Base-by-base conservation (phyloP, 306 rosid species). In the Cucumis hystrix region DNA sequence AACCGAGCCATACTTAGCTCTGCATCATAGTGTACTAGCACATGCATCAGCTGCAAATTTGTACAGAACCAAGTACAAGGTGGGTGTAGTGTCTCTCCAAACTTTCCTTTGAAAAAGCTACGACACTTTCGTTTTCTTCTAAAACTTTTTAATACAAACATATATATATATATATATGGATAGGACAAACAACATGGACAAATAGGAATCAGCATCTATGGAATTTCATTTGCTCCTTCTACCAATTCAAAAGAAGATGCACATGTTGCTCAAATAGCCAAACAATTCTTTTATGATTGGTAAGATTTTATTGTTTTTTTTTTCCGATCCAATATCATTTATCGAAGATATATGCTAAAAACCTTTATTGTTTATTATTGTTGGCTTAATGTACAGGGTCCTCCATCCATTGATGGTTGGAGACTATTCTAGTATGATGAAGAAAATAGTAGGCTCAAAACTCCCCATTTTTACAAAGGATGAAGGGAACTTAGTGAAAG, bases 341-440 rank as follows among this genome's bases (percentile, higher is more conserved):
- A 12, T 47, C 37, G 37, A 3, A 3, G 12, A n/a, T n/a, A n/a
- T n/a, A n/a, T n/a, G n/a, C n/a, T n/a, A n/a, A n/a, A 47, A 47
- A 23, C 25, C 16, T 1, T 47, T 9, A 1, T 12, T 47, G 1
- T 12, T 3, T 47, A 12, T 47, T 47, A 47, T 47, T 47, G 12
- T 47, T 47, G 54, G 54, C 6, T 47, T 3, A 47, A n/a, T n/a
- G 4, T 47, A 17, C 54, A 92, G 97, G 92, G 18, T 88, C 55
- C 23, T 92, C 47, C 87, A 87, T 72, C 97, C 96, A 14, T 81
- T 90, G 79, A 37, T 82, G 70, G 68, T 82, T 65, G 93, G 96
- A 79, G 93, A 88, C 78, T 90, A 90, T 82, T 93, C 93, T 49
- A 73, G 18, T 73, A 16, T 57, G 11, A 85, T 92, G 93, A 92